Conservation (phyloP, 768 basidiomycete species). For the Daedaleopsis sinensis region DNA sequence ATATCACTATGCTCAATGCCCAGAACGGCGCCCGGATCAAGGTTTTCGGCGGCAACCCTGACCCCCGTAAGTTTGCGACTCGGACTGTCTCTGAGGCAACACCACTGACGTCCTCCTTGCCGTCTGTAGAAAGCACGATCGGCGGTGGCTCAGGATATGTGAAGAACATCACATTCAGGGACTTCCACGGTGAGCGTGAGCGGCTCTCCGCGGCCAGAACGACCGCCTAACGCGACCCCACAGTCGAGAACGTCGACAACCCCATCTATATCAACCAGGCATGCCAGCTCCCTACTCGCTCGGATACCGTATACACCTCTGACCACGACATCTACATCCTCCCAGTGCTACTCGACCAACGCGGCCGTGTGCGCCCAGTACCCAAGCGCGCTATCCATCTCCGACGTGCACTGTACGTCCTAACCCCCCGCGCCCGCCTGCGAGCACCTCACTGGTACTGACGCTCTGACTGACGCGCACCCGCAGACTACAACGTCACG, state of each 20-base stretch:
- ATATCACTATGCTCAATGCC: constrained; percentile 48
- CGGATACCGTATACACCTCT: neutral
- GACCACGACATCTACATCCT: neutral
- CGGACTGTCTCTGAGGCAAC: neutral
- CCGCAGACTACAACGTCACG: constrained; percentile 40
- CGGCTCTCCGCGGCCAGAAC: neutral
- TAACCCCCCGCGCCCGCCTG: too few relatives aligned
- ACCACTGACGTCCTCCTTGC: too few relatives aligned
- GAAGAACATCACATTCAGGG: constrained; percentile 31
- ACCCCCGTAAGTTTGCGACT: constrained; percentile 30
- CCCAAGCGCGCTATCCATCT: constrained; percentile 41
- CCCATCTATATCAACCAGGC: constrained; percentile 45
- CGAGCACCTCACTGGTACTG: too few relatives aligned
- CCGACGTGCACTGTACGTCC: constrained; percentile 45
- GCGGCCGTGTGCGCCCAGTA: constrained; percentile 40
- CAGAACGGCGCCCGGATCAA: constrained; percentile 57
- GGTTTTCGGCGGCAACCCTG: constrained; percentile 48
- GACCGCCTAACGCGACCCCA: neutral
- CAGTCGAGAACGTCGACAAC: constrained; percentile 43
- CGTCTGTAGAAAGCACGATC: constrained; percentile 31
- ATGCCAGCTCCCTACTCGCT: neutral
- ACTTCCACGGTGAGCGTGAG: constrained; percentile 32
- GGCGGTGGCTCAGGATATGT: constrained; percentile 50
- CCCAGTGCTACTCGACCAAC: constrained; percentile 42
- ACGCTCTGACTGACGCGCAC: neutral